Percentiles rank a stretch among this genome's conserved stretches.
phyloP scores from a whole-genome alignment of 2,329 filamentous ascomycete genomes.

The Cercospora berteroae region DNA sequence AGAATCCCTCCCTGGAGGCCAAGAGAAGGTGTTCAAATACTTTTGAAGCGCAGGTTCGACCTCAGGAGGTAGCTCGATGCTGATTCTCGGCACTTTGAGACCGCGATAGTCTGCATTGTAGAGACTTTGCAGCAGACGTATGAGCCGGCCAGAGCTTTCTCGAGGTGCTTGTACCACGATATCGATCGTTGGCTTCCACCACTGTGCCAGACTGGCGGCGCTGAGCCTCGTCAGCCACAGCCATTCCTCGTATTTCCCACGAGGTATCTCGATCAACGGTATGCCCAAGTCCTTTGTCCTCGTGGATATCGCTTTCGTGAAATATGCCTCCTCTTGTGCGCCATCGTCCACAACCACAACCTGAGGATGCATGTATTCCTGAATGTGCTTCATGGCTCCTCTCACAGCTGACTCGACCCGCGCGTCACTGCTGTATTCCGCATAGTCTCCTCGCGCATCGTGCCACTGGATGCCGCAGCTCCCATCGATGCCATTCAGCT shows the following conservation, averaged over 20 bases:
- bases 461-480: constrained; percentile 64
- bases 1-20: constrained; percentile 61
- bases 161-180: constrained; percentile 76
- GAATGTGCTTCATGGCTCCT: constrained; percentile 68
- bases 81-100: constrained; percentile 68
- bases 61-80: constrained; percentile 74
- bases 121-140: constrained; percentile 75
- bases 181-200: constrained; percentile 76
- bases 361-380: constrained; percentile 73
- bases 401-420: constrained; percentile 65
- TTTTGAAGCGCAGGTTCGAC: constrained; percentile 64
- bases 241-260: constrained; percentile 60
- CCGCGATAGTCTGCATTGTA: constrained; percentile 72
- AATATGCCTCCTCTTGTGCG: constrained; percentile 64
- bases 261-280: constrained; percentile 74
- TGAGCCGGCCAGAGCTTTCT: constrained; percentile 69
- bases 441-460: constrained; percentile 74
- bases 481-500: constrained; percentile 75
- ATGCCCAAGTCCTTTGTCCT: constrained; percentile 54
- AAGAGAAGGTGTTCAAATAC: constrained; percentile 64
- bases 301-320: constrained; percentile 59
- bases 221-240: constrained; percentile 79
- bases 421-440: constrained; percentile 64
- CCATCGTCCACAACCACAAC: constrained; percentile 71
- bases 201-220: constrained; percentile 67